Evolutionary conservation across 2,329 filamentous ascomycete species (phyloP), one percentile per base, ranked within the genome.

Genomic region (Endoconidiophora laricicola): DNA sequence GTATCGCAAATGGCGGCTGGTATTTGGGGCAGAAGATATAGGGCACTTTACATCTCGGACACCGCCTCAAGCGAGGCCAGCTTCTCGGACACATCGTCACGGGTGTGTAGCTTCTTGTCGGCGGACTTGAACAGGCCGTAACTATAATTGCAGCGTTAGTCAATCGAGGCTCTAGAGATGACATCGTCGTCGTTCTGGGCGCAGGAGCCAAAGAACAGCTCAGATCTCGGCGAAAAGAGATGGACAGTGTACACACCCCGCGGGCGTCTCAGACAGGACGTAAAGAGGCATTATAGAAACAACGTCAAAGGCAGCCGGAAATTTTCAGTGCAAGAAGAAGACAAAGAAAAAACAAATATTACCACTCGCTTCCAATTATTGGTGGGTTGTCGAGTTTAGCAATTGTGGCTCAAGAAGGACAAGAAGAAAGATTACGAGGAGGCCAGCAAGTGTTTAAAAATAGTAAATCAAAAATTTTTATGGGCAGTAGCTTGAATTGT

Each of bases 81-180:
- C 64, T 91, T 80, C 56, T 78, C 73, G 49, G 77, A 74, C 56
- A 94, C 68, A 62, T 88, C 80, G 68, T 90, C 83, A 61, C 83
- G 81, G 68, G 94, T 91, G 57, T 98, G 74, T 54, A 96, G 77
- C 74, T 96, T 96, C 79, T 95, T 96, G 76, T 96, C 90, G 66
- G 88, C 86, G 60, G 90, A 84, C 76, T 98, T 96, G 73, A 98
- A 87, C 66, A 98, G 79, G 67, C 88, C 91, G 72, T 96, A 96
- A 66, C 91, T 94, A 60, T 58, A 57, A 55, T 16, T 48, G 18
- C 39, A 54, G 14, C 22, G 48, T 53, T 29, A 56, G 41, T 36
- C 45, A 48, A 38, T 10, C 36, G 38, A 7, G 29, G n/a, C 6
- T 48, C 45, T 39, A 12, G 2, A 48, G 7, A 38, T 23, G 33